phyloP scores from a whole-genome alignment of 2,329 filamentous ascomycete species.

The Lojkania enalia region DNA sequence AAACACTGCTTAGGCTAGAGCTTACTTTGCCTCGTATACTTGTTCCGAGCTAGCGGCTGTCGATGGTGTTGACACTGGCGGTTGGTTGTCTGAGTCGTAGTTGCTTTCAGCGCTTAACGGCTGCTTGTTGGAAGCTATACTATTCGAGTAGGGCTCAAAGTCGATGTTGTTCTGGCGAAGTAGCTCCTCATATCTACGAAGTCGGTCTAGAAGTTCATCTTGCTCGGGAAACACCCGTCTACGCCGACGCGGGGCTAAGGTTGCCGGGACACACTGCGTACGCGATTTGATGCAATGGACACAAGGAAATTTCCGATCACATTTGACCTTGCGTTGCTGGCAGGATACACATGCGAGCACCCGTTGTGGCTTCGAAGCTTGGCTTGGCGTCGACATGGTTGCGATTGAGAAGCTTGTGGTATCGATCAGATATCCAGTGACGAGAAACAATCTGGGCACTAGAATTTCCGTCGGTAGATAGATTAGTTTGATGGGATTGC shows the following conservation, averaged over 20 bases:
- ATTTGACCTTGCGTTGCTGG: conserved; percentile 57
- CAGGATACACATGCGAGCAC: conserved; percentile 68
- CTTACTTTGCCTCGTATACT: not conserved
- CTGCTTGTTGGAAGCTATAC: too few species aligned
- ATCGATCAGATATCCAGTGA: conserved; percentile 9
- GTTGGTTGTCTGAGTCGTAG: too few species aligned
- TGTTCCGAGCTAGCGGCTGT: too few species aligned
- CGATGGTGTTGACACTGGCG: too few species aligned
- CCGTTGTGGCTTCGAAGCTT: too few species aligned
- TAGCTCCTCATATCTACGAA: conserved; percentile 69
- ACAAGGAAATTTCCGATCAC: conserved; percentile 44
- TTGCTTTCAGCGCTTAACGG: too few species aligned
- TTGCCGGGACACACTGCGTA: conserved; percentile 44
- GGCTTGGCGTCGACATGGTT: too few species aligned
- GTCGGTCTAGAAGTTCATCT: conserved; percentile 69
- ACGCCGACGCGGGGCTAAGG: conserved; percentile 57
- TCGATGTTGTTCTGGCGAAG: conserved; percentile 67
- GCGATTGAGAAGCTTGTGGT: conserved; percentile 24
- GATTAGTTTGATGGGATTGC: too few species aligned
- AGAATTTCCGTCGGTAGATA: too few species aligned
- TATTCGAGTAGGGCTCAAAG: conserved; percentile 60
- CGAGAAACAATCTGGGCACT: not conserved
- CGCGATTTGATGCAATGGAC: conserved; percentile 34
- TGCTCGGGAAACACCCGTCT: conserved; percentile 68
- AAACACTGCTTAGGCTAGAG: not conserved